These are phyloP conservation scores for Coprinopsis cinerea DNA, from an alignment of 768 basidiomycete species.

Conservation along the genomic window DNA sequence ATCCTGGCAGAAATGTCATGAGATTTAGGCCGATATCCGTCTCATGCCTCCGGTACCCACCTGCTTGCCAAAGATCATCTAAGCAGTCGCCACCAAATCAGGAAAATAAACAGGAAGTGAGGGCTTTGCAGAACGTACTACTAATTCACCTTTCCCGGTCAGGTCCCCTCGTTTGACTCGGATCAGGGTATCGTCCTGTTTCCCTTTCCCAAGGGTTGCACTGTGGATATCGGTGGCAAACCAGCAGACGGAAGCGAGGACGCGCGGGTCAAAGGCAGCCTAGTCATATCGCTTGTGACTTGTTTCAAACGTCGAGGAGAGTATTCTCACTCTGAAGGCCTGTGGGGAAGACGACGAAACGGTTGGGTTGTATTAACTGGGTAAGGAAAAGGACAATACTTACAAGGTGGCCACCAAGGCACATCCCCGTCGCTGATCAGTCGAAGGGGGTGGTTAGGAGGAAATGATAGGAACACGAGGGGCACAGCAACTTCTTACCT, in stretches of 20 bases:
- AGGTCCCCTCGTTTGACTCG: slow-evolving; percentile 73
- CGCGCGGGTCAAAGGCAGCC: slow-evolving; percentile 85
- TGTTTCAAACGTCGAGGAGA: background rate
- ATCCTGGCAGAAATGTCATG: slow-evolving; percentile 42
- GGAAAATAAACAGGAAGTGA: background rate
- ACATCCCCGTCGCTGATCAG: slow-evolving; percentile 77
- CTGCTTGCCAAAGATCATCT: slow-evolving; percentile 97
- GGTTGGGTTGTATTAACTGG: background rate
- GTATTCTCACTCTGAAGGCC: slow-evolving; percentile 35
- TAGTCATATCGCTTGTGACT: no score
- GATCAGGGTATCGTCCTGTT: slow-evolving; percentile 74
- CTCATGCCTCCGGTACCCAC: slow-evolving; percentile 28
- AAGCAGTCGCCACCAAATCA: background rate
- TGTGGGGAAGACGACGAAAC: slow-evolving; percentile 10
- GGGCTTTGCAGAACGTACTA: slow-evolving; percentile 42
- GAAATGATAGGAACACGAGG: slow-evolving; percentile 1
- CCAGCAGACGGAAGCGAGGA: slow-evolving; percentile 84
- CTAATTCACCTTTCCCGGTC: slow-evolving; percentile 73
- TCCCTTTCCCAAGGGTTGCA: slow-evolving; percentile 80
- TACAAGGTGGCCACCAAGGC: slow-evolving; percentile 82
- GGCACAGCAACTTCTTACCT: slow-evolving; percentile 37
- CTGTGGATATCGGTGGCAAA: slow-evolving; percentile 93
- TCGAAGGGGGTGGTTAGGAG: background rate
- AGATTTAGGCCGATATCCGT: background rate
- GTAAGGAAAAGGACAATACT: slow-evolving; percentile 17